Evolutionary conservation across 768 basidiomycete genomes (phyloP).

Genomic region (Xanthoconium stramineum): DNA sequence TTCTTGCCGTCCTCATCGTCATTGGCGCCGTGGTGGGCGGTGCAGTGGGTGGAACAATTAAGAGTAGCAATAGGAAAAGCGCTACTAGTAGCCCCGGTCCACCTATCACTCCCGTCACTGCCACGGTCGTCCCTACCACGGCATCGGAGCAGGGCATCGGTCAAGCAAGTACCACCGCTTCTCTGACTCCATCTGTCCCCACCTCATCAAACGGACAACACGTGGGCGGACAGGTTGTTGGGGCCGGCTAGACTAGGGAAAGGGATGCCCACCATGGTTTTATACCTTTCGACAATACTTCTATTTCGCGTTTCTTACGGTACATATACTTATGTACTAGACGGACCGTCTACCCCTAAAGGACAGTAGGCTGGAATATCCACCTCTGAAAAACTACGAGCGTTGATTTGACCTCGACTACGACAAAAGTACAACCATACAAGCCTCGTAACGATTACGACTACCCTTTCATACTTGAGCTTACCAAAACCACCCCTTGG

Average conservation of each 20-base stretch:
- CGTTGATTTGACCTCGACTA: too few relatives aligned
- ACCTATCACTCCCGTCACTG: too few relatives aligned
- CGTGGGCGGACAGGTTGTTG: neutral
- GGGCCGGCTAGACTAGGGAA: neutral
- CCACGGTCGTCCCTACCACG: too few relatives aligned
- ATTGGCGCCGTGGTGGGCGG: constrained; percentile 56
- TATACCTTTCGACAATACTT: too few relatives aligned
- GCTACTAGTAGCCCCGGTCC: too few relatives aligned
- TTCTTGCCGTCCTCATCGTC: constrained; percentile 38
- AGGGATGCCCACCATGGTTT: too few relatives aligned
- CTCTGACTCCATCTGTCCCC: neutral
- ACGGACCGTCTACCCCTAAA: too few relatives aligned
- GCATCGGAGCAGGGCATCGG: neutral
- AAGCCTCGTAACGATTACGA: too few relatives aligned
- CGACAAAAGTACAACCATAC: too few relatives aligned
- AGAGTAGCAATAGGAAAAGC: constrained; percentile 26
- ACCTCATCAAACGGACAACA: neutral
- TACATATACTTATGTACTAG: too few relatives aligned
- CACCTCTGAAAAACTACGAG: too few relatives aligned
- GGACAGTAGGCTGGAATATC: too few relatives aligned
- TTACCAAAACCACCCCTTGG: constrained; percentile 56
- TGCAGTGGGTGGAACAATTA: constrained; percentile 50
- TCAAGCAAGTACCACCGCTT: neutral
- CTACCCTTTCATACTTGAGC: neutral
- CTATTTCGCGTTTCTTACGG: neutral